These are phyloP conservation scores for Lactifluus subvellereus DNA, from an alignment of 768 basidiomycete species.

Conservation along the genomic window DNA sequence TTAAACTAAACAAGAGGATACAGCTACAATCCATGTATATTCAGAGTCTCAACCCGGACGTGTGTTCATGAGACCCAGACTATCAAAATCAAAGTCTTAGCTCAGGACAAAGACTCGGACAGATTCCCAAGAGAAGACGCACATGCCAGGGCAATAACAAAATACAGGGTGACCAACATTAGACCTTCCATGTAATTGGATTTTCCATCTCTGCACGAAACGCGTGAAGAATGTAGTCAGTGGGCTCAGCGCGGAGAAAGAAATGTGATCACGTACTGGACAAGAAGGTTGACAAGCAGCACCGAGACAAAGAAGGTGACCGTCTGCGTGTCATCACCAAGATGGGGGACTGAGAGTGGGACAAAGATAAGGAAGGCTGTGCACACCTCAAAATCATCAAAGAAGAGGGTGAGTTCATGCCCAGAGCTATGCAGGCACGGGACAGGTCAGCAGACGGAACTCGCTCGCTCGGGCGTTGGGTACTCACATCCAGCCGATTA, in stretches of 20 bases:
- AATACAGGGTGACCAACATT: conserved; percentile 67
- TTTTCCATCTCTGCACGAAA: conserved; percentile 56
- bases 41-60: neutral
- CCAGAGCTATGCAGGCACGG: conserved; percentile 40
- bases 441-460: conserved; percentile 8
- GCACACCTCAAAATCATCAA: conserved; percentile 75
- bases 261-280: conserved; percentile 44
- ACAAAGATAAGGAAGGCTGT: conserved; percentile 1
- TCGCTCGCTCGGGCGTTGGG: conserved; percentile 20
- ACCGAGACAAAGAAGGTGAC: conserved; percentile 83
- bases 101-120: neutral
- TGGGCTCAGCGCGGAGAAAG: neutral
- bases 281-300: conserved; percentile 77
- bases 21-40: neutral
- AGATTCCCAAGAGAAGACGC: conserved; percentile 30
- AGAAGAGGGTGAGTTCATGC: conserved; percentile 74
- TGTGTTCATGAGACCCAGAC: conserved; percentile 40
- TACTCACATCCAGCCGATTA: conserved; percentile 80
- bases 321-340: conserved; percentile 42
- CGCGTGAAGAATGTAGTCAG: neutral
- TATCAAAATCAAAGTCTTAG: conserved; percentile 19
- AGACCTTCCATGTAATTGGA: conserved; percentile 92
- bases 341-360: neutral
- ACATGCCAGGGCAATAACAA: conserved; percentile 79
- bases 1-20: neutral